A percentile compares a stretch with the other conserved stretches of the same genome.
These are phyloP conservation scores for Prunus salicina DNA, from an alignment of 306 rosid species.

Conservation along the genomic window DNA sequence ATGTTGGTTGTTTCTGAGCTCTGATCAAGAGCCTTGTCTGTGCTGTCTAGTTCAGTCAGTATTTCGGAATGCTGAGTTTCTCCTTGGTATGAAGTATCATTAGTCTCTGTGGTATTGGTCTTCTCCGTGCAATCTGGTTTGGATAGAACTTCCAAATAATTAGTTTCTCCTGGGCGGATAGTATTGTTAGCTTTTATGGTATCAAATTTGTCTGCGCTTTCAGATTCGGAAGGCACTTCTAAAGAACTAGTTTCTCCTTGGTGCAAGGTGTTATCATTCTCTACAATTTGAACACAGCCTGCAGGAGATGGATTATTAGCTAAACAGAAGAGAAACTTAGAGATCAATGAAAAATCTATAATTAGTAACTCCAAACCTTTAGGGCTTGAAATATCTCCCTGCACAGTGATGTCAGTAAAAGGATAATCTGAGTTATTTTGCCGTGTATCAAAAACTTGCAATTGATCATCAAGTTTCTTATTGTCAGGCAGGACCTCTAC, in stretches of 20 bases:
- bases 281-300: constrained; percentile 18
- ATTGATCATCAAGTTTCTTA: constrained; percentile 20
- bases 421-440: constrained; percentile 15
- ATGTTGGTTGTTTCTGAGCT: constrained; percentile 12
- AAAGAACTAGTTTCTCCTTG: constrained; percentile 16
- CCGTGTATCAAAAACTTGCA: constrained; percentile 20
- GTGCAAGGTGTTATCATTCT: constrained; percentile 8
- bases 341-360: constrained; percentile 20
- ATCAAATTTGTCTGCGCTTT: constrained; percentile 3
- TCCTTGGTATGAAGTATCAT: background rate
- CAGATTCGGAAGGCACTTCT: constrained; percentile 36
- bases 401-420: constrained; percentile 13
- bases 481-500: constrained; percentile 22
- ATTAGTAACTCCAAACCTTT: constrained; percentile 39
- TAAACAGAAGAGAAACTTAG: constrained; percentile 7
- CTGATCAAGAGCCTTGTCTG: constrained; percentile 13
- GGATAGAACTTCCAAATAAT: background rate
- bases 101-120: constrained; percentile 9
- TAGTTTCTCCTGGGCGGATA: constrained; percentile 1
- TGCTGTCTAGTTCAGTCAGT: background rate
- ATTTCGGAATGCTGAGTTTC: constrained; percentile 3
- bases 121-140: background rate
- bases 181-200: background rate
- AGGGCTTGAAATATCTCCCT: constrained; percentile 26
- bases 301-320: constrained; percentile 18